These are phyloP conservation scores for Hypoxylon subgilvum DNA, from an alignment of 495 filamentous ascomycete genomes.

Conservation along the genomic window DNA sequence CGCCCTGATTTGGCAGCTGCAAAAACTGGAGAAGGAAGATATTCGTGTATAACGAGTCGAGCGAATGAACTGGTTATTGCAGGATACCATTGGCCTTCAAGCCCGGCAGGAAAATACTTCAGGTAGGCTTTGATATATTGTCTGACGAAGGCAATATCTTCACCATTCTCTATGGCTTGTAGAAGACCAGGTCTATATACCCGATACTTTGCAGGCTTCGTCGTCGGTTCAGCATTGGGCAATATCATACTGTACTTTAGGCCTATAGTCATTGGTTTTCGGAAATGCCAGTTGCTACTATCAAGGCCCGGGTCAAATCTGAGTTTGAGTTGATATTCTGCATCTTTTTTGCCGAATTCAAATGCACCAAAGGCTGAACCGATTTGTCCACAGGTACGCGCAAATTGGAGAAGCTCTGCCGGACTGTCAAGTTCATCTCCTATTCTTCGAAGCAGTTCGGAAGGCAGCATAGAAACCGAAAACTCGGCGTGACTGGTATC, in stretches of 20 bases:
- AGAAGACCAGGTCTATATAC: background rate
- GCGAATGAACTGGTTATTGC: background rate
- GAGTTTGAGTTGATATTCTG: background rate
- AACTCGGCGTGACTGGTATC: too few species aligned
- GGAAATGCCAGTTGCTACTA: background rate
- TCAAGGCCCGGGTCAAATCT: background rate
- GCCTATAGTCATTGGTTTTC: too few species aligned
- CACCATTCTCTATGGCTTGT: background rate
- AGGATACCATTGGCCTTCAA: constrained; percentile 1
- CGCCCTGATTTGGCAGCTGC: background rate
- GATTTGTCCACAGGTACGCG: background rate
- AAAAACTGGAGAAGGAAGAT: background rate
- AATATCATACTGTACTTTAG: too few species aligned
- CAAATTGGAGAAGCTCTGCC: background rate
- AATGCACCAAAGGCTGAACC: background rate
- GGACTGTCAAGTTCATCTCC: background rate
- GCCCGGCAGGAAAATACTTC: background rate
- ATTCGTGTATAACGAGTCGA: background rate
- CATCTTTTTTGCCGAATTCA: constrained; percentile 4
- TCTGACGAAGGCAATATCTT: background rate
- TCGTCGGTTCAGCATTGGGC: background rate
- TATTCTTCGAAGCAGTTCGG: constrained; percentile 10
- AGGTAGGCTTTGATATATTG: background rate
- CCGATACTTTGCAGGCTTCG: background rate
- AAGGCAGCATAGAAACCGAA: too few species aligned